phyloP scores from a whole-genome alignment of 164 flowering plant species.

The Stephania cephalantha region DNA sequence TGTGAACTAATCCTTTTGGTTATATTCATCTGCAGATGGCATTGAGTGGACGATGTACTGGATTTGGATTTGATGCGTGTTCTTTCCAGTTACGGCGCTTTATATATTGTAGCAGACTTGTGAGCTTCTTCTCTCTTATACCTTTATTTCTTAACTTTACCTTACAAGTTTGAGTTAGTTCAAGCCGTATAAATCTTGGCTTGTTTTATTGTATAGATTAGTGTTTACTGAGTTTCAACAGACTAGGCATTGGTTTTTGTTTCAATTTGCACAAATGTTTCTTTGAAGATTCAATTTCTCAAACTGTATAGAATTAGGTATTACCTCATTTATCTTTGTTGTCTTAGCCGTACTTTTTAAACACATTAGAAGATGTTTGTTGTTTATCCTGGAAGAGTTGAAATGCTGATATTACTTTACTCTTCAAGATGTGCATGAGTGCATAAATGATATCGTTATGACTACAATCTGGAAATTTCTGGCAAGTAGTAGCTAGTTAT shows the following conservation, averaged over 20 bases:
- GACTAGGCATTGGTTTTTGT: background rate
- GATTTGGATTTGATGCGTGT: background rate
- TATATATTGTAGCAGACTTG: background rate
- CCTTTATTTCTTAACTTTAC: conserved; percentile 1
- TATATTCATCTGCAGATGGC: background rate
- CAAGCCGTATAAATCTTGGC: too few relatives aligned
- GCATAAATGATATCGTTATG: background rate
- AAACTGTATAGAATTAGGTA: background rate
- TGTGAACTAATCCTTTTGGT: background rate
- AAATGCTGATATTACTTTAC: background rate
- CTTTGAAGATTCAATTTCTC: background rate
- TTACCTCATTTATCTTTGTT: background rate
- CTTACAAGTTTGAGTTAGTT: background rate
- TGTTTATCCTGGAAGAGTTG: background rate
- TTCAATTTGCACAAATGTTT: background rate
- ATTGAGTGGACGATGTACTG: background rate
- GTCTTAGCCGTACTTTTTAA: background rate
- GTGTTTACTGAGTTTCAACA: too few relatives aligned
- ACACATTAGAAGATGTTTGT: background rate
- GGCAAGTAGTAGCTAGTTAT: background rate
- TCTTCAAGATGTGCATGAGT: background rate
- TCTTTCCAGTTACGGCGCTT: background rate
- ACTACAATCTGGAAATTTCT: background rate
- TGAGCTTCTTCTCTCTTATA: background rate
- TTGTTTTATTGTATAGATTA: too few relatives aligned